phyloP scores from a whole-genome alignment of 192 early-diverging fungal species.

The Kappamyces sp. region DNA sequence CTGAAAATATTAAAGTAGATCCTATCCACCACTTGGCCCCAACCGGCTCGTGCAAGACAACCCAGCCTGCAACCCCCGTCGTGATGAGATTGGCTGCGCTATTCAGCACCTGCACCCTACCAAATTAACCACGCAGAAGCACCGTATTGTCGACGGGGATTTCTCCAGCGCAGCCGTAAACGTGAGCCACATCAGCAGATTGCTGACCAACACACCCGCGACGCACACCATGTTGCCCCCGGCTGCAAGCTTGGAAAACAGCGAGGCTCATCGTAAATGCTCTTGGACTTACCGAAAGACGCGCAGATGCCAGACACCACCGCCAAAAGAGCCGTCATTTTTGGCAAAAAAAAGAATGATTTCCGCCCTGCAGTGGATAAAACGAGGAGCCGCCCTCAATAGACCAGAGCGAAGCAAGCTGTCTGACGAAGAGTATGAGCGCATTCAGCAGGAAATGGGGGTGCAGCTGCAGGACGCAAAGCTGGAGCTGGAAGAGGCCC shows the following conservation, averaged over 20 bases:
- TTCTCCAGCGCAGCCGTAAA: slow-evolving; percentile 1
- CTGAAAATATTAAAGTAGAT: slow-evolving; percentile 5
- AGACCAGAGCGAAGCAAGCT: slow-evolving; percentile 74
- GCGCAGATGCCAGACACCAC: slow-evolving; percentile 5
- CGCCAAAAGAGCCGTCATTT: not conserved
- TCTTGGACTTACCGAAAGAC: not conserved
- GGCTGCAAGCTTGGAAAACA: not conserved
- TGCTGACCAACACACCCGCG: not conserved
- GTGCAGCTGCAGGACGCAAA: slow-evolving; percentile 33
- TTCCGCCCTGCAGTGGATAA: slow-evolving; percentile 86
- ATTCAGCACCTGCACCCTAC: not conserved
- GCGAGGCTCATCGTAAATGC: not conserved
- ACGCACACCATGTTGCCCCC: no score
- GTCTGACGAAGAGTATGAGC: slow-evolving; percentile 81
- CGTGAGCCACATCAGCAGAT: slow-evolving; percentile 7
- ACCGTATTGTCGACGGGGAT: not conserved
- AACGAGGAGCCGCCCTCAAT: slow-evolving; percentile 82
- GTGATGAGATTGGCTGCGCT: slow-evolving; percentile 2
- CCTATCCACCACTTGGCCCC: slow-evolving; percentile 13
- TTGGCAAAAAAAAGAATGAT: slow-evolving; percentile 58
- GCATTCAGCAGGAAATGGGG: slow-evolving; percentile 66
- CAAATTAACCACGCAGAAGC: no score
- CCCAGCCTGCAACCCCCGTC: not conserved
- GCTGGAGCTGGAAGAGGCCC: slow-evolving; percentile 41
- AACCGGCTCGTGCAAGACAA: slow-evolving; percentile 1